Conservation (phyloP, 148 eudicot species). For the Chenopodium suecicum region DNA sequence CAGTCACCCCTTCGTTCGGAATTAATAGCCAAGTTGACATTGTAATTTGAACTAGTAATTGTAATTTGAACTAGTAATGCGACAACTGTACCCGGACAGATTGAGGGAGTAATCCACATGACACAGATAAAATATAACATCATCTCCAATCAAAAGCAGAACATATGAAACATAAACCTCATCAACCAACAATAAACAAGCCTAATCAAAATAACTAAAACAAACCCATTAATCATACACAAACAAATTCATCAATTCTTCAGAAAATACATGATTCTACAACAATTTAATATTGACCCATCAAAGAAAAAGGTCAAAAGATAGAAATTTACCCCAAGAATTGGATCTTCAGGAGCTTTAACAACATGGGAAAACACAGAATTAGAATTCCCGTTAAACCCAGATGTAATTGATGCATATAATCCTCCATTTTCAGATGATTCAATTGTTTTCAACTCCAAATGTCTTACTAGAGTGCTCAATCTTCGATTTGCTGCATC, state of each 20-base stretch:
- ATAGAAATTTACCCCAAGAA: conserved; percentile 67
- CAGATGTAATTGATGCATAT: conserved; percentile 52
- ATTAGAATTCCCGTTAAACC: conserved; percentile 34
- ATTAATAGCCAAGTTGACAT: background rate
- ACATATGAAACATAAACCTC: background rate
- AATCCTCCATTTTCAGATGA: conserved; percentile 28
- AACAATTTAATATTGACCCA: background rate
- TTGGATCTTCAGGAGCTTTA: conserved; percentile 94
- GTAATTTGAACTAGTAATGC: background rate
- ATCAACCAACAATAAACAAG: background rate
- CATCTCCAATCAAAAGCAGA: background rate
- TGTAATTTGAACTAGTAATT: background rate
- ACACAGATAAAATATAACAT: background rate
- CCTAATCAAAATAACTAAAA: background rate
- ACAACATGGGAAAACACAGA: conserved; percentile 73
- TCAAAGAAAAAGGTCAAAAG: background rate
- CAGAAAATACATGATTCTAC: background rate
- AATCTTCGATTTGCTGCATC: conserved; percentile 53
- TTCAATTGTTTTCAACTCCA: conserved; percentile 32
- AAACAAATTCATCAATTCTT: background rate
- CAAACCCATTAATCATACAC: conserved; percentile 10
- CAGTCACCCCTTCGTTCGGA: background rate
- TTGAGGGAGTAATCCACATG: background rate
- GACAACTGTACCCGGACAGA: background rate
- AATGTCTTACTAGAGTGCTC: conserved; percentile 52